Conservation (phyloP, 768 basidiomycete genomes). For the Termitomyces sp. region DNA sequence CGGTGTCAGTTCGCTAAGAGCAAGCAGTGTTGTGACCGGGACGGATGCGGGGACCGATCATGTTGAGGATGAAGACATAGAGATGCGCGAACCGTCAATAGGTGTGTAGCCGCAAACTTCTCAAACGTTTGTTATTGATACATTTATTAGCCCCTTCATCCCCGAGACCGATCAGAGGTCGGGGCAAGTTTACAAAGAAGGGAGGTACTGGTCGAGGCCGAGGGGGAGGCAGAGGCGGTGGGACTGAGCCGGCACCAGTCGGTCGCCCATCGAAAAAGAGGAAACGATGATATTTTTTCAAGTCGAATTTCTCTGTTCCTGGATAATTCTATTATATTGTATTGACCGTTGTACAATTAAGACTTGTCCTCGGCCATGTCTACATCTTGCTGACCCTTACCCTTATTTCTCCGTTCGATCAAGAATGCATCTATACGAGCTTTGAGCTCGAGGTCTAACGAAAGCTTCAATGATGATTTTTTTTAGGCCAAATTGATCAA, state of each 20-base stretch:
- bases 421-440: slow-evolving; percentile 71
- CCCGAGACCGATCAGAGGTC: slow-evolving; percentile 32
- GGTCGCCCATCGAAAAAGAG: slow-evolving; percentile 41
- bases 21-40: slow-evolving; percentile 62
- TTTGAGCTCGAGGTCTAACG: slow-evolving; percentile 64
- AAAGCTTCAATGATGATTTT: not conserved
- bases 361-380: slow-evolving; percentile 11
- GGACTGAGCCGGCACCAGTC: slow-evolving; percentile 25
- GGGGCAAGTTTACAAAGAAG: slow-evolving; percentile 29
- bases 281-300: slow-evolving; percentile 32
- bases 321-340: not conserved
- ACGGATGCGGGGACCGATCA: slow-evolving; percentile 72
- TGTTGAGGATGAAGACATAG: slow-evolving; percentile 62
- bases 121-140: not conserved
- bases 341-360: slow-evolving; percentile 9
- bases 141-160: slow-evolving; percentile 28
- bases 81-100: slow-evolving; percentile 55
- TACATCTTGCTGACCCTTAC: slow-evolving; percentile 12
- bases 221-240: slow-evolving; percentile 9
- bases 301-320: not conserved
- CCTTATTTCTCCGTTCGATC: slow-evolving; percentile 47
- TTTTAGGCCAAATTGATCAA: not conserved
- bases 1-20: slow-evolving; percentile 49
- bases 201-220: slow-evolving; percentile 12
- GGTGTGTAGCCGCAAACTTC: slow-evolving; percentile 34